A percentile compares a stretch with the other conserved stretches of the same genome.
Evolutionary conservation across 2,329 filamentous ascomycete genomes (phyloP).

Genomic region (Aureobasidium sp.): DNA sequence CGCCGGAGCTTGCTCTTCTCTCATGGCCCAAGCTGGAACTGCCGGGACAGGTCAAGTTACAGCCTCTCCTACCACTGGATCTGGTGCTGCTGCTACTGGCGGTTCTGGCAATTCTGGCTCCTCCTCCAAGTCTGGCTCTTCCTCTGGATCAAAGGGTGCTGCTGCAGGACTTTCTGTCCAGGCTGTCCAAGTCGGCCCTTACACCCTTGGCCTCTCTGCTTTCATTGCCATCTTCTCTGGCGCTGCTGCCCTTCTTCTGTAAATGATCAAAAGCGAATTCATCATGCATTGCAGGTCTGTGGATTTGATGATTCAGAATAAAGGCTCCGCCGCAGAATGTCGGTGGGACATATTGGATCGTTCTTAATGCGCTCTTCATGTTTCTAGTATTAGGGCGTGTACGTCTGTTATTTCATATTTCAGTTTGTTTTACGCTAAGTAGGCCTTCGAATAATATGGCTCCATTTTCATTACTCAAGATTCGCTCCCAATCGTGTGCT

Average conservation of each 20-base stretch:
- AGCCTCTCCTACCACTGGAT: slow-evolving; percentile 35
- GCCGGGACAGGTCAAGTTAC: slow-evolving; percentile 49
- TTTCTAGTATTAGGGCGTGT: slow-evolving; percentile 4
- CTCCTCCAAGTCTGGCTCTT: slow-evolving; percentile 8
- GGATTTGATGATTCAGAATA: slow-evolving; percentile 3
- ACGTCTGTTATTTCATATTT: background rate
- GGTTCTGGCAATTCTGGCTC: slow-evolving; percentile 15
- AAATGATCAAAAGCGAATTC: slow-evolving; percentile 17
- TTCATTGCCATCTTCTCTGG: slow-evolving; percentile 43
- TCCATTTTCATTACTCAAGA: background rate
- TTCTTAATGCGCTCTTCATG: slow-evolving; percentile 4
- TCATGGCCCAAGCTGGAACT: slow-evolving; percentile 56
- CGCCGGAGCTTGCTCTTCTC: slow-evolving; percentile 44
- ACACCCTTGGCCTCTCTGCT: slow-evolving; percentile 43
- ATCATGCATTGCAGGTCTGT: slow-evolving; percentile 6
- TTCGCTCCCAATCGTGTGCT: no score
- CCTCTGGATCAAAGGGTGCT: slow-evolving; percentile 23
- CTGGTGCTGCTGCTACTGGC: slow-evolving; percentile 21
- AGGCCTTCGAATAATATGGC: background rate
- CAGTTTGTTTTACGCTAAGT: background rate
- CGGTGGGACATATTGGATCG: background rate
- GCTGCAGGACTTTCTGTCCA: slow-evolving; percentile 36
- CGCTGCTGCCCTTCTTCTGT: slow-evolving; percentile 47
- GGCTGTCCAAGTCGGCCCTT: slow-evolving; percentile 34
- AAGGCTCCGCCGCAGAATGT: background rate